phyloP scores from a whole-genome alignment of 2,329 filamentous ascomycete genomes.

The Paraphaeosphaeria sporulosa region DNA sequence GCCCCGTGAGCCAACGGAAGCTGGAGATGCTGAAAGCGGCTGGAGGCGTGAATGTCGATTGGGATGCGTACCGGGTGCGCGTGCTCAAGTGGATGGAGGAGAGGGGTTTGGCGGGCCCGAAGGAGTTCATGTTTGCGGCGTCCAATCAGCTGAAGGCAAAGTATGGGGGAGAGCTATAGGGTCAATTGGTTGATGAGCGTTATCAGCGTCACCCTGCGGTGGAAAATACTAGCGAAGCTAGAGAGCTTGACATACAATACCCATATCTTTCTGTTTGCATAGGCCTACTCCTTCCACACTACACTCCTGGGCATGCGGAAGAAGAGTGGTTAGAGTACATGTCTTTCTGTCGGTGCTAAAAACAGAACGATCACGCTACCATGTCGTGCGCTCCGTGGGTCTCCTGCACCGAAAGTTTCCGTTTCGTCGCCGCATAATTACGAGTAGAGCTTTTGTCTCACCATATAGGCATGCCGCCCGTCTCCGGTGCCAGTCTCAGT shows the following conservation, averaged over 20 bases:
- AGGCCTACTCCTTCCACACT: background rate
- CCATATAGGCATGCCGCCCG: too few species aligned
- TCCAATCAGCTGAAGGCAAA: constrained; percentile 9
- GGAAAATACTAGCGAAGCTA: background rate
- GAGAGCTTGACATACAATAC: background rate
- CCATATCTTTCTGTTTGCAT: background rate
- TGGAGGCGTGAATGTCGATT: constrained; percentile 72
- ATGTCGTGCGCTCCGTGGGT: too few species aligned
- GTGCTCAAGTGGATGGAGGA: constrained; percentile 73
- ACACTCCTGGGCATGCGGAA: background rate
- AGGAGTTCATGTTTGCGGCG: constrained; percentile 73
- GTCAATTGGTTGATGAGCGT: background rate
- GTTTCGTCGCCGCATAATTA: too few species aligned
- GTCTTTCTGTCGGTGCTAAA: background rate
- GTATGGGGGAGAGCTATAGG: constrained; percentile 1
- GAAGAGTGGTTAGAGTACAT: background rate
- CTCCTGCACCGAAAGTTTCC: too few species aligned
- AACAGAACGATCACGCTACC: background rate
- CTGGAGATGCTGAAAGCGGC: constrained; percentile 68
- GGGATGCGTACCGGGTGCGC: constrained; percentile 78
- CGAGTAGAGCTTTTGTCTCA: too few species aligned
- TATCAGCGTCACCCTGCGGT: background rate
- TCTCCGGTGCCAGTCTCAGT: too few species aligned
- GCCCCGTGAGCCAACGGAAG: constrained; percentile 73
- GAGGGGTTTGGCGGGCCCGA: constrained; percentile 70